Evolutionary conservation across 1,284 basidiomycete species (phyloP).

Genomic region (Macrocystidia cucumis): DNA sequence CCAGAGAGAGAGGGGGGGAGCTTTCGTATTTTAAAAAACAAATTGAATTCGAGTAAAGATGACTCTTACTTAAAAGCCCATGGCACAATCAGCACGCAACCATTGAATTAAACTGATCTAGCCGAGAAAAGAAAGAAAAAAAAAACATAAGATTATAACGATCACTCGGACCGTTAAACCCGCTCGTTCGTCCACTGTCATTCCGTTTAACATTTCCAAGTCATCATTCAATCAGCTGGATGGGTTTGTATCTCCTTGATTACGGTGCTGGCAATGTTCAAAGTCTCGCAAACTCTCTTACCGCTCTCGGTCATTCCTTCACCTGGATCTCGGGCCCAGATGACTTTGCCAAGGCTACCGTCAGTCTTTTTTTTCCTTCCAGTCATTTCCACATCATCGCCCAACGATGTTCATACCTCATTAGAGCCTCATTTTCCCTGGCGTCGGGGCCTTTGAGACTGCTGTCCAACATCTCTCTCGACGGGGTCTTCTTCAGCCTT

Average conservation of each 20-base stretch:
- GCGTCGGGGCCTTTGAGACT: conserved; percentile 92
- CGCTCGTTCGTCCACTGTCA: too few species aligned
- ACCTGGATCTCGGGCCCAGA: conserved; percentile 83
- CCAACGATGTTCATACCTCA: conserved; percentile 10
- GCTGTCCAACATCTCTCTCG: conserved; percentile 75
- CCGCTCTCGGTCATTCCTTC: conserved; percentile 82
- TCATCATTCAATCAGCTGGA: conserved; percentile 17
- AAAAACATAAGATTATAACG: too few species aligned
- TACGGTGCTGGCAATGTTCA: conserved; percentile 96
- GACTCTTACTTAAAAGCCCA: too few species aligned
- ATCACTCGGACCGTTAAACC: too few species aligned
- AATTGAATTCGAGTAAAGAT: too few species aligned
- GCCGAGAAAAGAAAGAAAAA: too few species aligned
- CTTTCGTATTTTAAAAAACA: too few species aligned
- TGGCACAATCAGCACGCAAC: too few species aligned
- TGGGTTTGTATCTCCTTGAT: conserved; percentile 85
- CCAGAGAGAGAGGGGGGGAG: too few species aligned
- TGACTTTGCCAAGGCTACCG: conserved; percentile 87
- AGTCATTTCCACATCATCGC: conserved; percentile 3
- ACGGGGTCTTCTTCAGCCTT: conserved; percentile 75
- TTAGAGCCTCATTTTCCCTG: conserved; percentile 94
- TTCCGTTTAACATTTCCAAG: conserved; percentile 3
- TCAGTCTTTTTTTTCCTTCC: conserved; percentile 58
- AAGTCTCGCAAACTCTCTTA: conserved; percentile 90
- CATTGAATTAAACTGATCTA: too few species aligned